Evolutionary conservation across 2,329 filamentous ascomycete species (phyloP), one percentile per base, ranked within the genome.

Genomic region (Nothomitra cinnamomea): DNA sequence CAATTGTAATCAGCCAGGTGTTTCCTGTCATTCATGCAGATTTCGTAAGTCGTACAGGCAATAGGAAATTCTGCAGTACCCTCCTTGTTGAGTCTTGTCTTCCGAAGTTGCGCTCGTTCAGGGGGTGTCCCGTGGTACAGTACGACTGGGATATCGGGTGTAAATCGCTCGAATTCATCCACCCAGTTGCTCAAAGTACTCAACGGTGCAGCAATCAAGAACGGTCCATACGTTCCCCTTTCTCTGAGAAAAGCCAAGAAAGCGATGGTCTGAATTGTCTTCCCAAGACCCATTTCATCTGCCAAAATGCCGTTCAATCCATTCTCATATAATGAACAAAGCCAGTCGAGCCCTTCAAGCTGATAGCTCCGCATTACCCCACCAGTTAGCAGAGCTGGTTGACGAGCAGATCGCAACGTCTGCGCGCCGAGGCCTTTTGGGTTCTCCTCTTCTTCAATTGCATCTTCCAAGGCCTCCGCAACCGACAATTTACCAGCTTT

Each of bases 101-200:
- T 74, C 56, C 88, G 82, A n/a, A 95, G 78, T 1, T 79, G 73
- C 51, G 80, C 81, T n/a, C 92, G 78, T 57, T 92, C 79, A 19
- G 79, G 72, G 24, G 88, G 87, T 8, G 77, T 82, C 7, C 92
- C 92, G 61, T 98, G 92, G 60, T 96, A 96, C 59, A 96, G 77
- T 51, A 94, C 73, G 0, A 92, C 88, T 0, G 90, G 88, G 40
- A 96, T 90, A 1, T 76, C 77, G 0, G 92, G 92, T 0, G 87
- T 87, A 88, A 89, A 98, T 60, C 83, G 84, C 35, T 81, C 75
- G 60, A 96, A 95, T 62, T 98, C 92, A 42, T 92, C 85, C 42
- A 95, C 82, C 92, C 92, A 98, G 64, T 96, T 98, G 40, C 84
- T 88, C 0, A 95, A 76, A 0, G 92, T 96, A 62, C 88, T 95